A percentile compares a stretch with the other conserved stretches of the same genome.
Evolutionary conservation across 345 rosid species (phyloP).

Genomic region (Pugionium cornutum): DNA sequence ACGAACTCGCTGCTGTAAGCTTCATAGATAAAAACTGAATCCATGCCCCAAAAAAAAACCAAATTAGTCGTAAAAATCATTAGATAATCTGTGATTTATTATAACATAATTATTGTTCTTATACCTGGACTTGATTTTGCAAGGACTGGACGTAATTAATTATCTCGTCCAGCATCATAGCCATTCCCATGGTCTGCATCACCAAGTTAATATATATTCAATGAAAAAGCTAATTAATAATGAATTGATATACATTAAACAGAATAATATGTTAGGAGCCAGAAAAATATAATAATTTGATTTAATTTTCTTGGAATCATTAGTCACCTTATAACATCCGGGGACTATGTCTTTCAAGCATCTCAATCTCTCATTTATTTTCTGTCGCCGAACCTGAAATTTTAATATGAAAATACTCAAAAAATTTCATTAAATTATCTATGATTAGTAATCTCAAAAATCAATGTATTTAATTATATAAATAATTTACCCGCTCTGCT

Average conservation of each 20-base stretch:
- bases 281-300: neutral
- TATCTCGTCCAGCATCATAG: slow-evolving; percentile 80
- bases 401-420: neutral
- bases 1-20: slow-evolving; percentile 75
- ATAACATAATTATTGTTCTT: too few relatives aligned
- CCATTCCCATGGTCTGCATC: slow-evolving; percentile 82
- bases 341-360: slow-evolving; percentile 83
- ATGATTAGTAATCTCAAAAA: neutral
- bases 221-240: too few relatives aligned
- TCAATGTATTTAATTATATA: too few relatives aligned
- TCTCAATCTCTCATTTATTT: slow-evolving; percentile 71
- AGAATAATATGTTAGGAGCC: too few relatives aligned
- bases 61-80: neutral
- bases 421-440: neutral
- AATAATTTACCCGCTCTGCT: slow-evolving; percentile 70
- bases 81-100: neutral
- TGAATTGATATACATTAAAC: too few relatives aligned
- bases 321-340: slow-evolving; percentile 72
- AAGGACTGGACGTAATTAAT: slow-evolving; percentile 80
- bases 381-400: slow-evolving; percentile 69
- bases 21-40: slow-evolving; percentile 89
- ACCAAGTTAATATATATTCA: neutral
- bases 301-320: neutral
- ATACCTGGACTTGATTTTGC: slow-evolving; percentile 81
- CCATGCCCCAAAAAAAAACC: neutral